These are phyloP conservation scores for Cymbopogon flexuosus DNA, from an alignment of 202 grass and related monocot species.

Conservation along the genomic window DNA sequence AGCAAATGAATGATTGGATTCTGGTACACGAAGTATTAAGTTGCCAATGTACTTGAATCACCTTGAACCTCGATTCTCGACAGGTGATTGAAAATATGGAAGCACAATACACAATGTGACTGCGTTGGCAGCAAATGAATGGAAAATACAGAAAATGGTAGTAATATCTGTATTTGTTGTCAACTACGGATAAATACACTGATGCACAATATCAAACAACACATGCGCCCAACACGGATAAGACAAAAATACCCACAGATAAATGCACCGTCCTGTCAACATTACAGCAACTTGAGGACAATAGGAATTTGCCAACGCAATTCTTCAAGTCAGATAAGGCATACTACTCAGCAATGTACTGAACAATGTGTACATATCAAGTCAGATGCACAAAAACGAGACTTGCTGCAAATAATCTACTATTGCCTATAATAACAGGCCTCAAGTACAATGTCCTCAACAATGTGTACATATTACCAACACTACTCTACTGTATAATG, in stretches of 20 bases:
- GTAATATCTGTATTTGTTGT: neutral
- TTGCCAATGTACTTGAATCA: neutral
- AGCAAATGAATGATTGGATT: too few relatives aligned
- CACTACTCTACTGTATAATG: slow-evolving; percentile 35
- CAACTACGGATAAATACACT: neutral
- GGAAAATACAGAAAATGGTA: neutral
- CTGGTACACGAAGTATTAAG: neutral
- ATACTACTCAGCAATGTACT: too few relatives aligned
- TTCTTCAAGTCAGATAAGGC: neutral
- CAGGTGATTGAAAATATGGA: neutral
- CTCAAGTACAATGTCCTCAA: slow-evolving; percentile 34
- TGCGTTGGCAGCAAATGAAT: neutral
- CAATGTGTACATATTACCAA: slow-evolving; percentile 42
- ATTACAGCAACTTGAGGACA: neutral
- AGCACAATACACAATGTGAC: neutral
- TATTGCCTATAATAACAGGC: slow-evolving; percentile 39
- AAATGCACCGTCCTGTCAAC: neutral
- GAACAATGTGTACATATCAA: too few relatives aligned
- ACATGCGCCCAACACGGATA: neutral
- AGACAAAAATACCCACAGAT: neutral
- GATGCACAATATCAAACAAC: neutral
- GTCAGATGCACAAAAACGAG: slow-evolving; percentile 20
- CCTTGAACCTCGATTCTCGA: neutral
- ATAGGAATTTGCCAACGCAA: neutral
- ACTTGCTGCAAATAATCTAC: slow-evolving; percentile 23